Percentiles rank a stretch among this genome's conserved stretches.
These are phyloP conservation scores for Adansonia rubrostipa DNA, from an alignment of 441 rosid genomes.

Conservation along the genomic window DNA sequence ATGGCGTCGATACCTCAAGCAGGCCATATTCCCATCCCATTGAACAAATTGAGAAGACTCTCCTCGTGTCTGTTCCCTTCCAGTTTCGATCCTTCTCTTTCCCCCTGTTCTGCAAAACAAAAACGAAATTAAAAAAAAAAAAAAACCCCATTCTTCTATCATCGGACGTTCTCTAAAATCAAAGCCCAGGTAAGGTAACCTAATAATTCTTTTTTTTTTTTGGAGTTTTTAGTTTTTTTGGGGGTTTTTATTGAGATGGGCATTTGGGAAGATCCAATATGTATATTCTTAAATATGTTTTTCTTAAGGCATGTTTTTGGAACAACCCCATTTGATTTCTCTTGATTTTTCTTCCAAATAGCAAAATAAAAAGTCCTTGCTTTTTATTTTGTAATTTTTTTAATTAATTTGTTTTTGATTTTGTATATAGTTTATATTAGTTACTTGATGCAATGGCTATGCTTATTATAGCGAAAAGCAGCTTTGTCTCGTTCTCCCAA, in stretches of 20 bases:
- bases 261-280: neutral
- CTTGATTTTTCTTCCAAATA: neutral
- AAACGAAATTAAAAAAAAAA: neutral
- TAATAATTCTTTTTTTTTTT: neutral
- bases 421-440: neutral
- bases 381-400: neutral
- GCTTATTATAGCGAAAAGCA: neutral
- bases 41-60: neutral
- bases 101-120: neutral
- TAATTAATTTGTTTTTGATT: neutral
- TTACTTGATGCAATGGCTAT: neutral
- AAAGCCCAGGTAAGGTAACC: neutral
- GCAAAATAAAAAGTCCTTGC: neutral
- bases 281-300: neutral
- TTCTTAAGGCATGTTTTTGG: neutral
- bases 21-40: neutral
- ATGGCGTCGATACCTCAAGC: neutral
- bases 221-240: neutral
- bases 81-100: neutral
- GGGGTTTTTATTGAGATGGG: neutral
- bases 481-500: neutral
- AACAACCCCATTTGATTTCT: slow-evolving; percentile 11
- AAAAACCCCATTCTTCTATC: neutral
- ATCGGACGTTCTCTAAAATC: neutral
- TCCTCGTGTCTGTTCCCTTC: neutral